phyloP scores from a whole-genome alignment of 768 basidiomycete species.

The Boletus fagicola region DNA sequence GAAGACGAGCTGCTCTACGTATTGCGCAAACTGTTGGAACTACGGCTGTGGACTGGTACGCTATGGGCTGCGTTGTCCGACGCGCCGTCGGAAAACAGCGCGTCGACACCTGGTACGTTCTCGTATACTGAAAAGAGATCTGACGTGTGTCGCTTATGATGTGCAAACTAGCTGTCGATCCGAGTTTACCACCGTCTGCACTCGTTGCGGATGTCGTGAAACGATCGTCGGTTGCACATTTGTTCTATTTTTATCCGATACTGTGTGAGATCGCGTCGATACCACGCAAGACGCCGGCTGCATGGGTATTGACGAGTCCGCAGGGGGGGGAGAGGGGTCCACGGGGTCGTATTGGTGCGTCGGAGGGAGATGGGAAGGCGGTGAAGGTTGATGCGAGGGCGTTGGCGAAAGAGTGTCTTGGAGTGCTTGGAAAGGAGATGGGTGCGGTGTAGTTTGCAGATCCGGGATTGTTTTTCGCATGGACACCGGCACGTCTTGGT shows the following conservation, averaged over 20 bases:
- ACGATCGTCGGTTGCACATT: constrained; percentile 74
- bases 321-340: constrained; percentile 5
- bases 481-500: too few species aligned
- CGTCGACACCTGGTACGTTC: constrained; percentile 53
- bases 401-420: constrained; percentile 66
- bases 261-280: constrained; percentile 78
- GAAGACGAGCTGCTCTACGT: constrained; percentile 91
- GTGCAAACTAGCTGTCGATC: constrained; percentile 38
- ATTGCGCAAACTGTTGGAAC: constrained; percentile 67
- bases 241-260: constrained; percentile 84
- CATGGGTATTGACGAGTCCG: constrained; percentile 49
- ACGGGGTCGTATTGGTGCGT: constrained; percentile 23
- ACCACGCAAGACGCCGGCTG: constrained; percentile 62
- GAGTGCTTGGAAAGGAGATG: constrained; percentile 72
- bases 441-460: constrained; percentile 39
- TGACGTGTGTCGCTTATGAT: background rate
- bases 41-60: constrained; percentile 73
- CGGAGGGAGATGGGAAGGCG: constrained; percentile 21
- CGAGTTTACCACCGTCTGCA: constrained; percentile 45
- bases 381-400: constrained; percentile 62
- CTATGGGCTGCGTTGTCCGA: constrained; percentile 74
- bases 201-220: constrained; percentile 70
- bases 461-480: too few species aligned
- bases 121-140: background rate
- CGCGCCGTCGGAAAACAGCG: constrained; percentile 54